Percentiles rank a stretch among this genome's conserved stretches.
These are phyloP conservation scores for Exophiala calicioides DNA, from an alignment of 2,329 filamentous ascomycete species.

Conservation along the genomic window DNA sequence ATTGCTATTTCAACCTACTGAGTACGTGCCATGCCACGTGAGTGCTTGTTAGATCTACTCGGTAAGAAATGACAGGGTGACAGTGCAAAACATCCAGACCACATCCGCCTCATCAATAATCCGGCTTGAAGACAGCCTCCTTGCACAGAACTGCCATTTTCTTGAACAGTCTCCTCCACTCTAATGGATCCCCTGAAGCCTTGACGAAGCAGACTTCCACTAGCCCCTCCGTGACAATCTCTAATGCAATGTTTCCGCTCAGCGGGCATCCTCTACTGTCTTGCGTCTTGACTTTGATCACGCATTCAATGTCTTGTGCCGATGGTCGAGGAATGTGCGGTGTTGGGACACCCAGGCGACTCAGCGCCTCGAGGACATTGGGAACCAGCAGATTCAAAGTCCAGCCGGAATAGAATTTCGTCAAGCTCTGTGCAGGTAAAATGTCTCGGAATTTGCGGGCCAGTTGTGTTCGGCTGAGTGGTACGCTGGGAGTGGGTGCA, in stretches of 20 bases:
- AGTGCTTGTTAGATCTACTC: no score
- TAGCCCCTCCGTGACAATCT: conserved; percentile 57
- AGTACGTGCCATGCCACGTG: no score
- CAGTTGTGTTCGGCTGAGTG: conserved; percentile 82
- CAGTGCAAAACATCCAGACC: not conserved
- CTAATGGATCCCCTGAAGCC: conserved; percentile 89
- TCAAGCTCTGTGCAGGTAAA: conserved; percentile 80
- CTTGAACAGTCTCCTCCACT: conserved; percentile 97
- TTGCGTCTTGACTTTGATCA: conserved; percentile 71
- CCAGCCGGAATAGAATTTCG: conserved; percentile 87
- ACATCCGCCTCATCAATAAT: conserved; percentile 39
- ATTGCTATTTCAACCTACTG: no score
- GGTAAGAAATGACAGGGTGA: no score
- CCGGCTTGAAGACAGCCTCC: conserved; percentile 72
- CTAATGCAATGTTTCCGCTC: conserved; percentile 47
- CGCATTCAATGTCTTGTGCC: conserved; percentile 56
- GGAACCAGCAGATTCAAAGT: conserved; percentile 74
- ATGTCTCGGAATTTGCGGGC: conserved; percentile 89
- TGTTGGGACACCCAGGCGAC: conserved; percentile 79
- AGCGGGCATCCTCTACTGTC: conserved; percentile 52
- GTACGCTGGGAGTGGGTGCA: conserved; percentile 73
- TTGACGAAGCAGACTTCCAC: conserved; percentile 91
- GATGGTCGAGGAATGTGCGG: conserved; percentile 48
- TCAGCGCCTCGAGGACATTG: conserved; percentile 76
- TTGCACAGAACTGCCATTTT: conserved; percentile 85